phyloP scores from a whole-genome alignment of 1,284 basidiomycete species.

The Ustilago vetiveriae region DNA sequence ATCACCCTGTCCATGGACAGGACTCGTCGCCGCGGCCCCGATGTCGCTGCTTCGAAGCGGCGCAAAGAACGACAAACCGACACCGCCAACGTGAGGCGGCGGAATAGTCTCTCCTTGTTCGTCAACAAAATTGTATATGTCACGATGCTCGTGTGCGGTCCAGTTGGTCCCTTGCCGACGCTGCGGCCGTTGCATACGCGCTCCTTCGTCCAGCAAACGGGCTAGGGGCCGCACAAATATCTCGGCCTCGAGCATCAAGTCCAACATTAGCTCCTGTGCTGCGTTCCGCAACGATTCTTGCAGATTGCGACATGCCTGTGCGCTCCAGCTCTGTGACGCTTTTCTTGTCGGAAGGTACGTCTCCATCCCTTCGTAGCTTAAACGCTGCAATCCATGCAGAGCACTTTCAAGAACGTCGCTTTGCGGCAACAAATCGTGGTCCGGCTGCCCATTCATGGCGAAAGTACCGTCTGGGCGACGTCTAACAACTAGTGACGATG shows the following conservation, averaged over 20 bases:
- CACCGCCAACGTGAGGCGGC: slow-evolving; percentile 32
- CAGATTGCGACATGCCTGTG: neutral
- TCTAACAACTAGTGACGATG: neutral
- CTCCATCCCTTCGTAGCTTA: neutral
- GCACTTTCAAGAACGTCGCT: slow-evolving; percentile 14
- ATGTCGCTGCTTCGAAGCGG: slow-evolving; percentile 28
- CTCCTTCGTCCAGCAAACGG: slow-evolving; percentile 29
- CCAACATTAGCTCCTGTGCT: slow-evolving; percentile 15
- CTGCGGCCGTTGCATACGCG: slow-evolving; percentile 19
- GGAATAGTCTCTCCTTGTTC: slow-evolving; percentile 34
- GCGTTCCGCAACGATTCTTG: slow-evolving; percentile 18
- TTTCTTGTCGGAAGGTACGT: slow-evolving; percentile 14
- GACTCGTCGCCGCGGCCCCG: slow-evolving; percentile 3
- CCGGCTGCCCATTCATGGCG: neutral
- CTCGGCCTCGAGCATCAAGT: slow-evolving; percentile 24
- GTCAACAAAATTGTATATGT: slow-evolving; percentile 31
- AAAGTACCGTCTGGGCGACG: neutral
- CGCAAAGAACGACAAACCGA: slow-evolving; percentile 33
- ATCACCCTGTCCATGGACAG: neutral
- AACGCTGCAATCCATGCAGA: neutral
- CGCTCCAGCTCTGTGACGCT: slow-evolving; percentile 9
- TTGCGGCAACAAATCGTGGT: neutral
- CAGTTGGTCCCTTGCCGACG: slow-evolving; percentile 35
- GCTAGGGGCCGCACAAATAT: slow-evolving; percentile 29
- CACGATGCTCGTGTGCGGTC: slow-evolving; percentile 34